A percentile compares a stretch with the other conserved stretches of the same genome.
phyloP scores from a whole-genome alignment of 495 filamentous ascomycete genomes.

The Neurospora terricola region DNA sequence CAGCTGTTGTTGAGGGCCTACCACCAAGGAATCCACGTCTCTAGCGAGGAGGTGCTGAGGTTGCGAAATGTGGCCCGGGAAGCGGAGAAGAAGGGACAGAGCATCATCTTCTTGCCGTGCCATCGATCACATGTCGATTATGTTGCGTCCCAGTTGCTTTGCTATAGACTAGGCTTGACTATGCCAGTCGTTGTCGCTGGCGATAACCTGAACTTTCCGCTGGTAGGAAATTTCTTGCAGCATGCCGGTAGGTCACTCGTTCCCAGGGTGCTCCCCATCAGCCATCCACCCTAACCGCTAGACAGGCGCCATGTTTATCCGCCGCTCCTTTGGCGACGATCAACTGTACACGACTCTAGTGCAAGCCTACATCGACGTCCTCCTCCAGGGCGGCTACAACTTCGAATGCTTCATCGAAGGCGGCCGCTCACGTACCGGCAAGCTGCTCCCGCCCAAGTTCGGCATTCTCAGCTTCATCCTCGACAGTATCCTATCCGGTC shows the following conservation, averaged over 20 bases:
- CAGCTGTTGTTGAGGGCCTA: constrained; percentile 88
- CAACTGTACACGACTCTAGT: constrained; percentile 82
- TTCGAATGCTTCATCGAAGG: constrained; percentile 97
- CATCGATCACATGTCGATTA: constrained; percentile 95
- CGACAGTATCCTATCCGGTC: constrained; percentile 79
- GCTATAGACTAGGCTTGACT: constrained; percentile 81
- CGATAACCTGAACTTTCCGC: constrained; percentile 89
- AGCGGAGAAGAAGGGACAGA: constrained; percentile 79
- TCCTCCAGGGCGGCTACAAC: constrained; percentile 84
- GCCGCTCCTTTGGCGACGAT: constrained; percentile 86
- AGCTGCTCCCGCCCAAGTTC: constrained; percentile 87
- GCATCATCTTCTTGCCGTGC: constrained; percentile 90
- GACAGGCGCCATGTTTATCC: constrained; percentile 87
- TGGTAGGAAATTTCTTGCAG: constrained; percentile 83
- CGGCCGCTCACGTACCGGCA: constrained; percentile 83
- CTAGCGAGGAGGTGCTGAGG: constrained; percentile 81
- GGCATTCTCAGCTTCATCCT: constrained; percentile 91
- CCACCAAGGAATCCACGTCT: constrained; percentile 96
- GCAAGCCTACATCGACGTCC: constrained; percentile 88
- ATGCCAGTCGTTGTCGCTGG: constrained; percentile 91
- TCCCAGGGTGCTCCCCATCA: not conserved
- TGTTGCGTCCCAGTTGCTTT: constrained; percentile 85
- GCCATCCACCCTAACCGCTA: not conserved
- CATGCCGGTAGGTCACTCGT: constrained; percentile 56
- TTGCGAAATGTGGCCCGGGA: constrained; percentile 70